Percentiles rank a stretch among this genome's conserved stretches.
Evolutionary conservation across 2,329 filamentous ascomycete species (phyloP).

Genomic region (Ophiostoma sp.): DNA sequence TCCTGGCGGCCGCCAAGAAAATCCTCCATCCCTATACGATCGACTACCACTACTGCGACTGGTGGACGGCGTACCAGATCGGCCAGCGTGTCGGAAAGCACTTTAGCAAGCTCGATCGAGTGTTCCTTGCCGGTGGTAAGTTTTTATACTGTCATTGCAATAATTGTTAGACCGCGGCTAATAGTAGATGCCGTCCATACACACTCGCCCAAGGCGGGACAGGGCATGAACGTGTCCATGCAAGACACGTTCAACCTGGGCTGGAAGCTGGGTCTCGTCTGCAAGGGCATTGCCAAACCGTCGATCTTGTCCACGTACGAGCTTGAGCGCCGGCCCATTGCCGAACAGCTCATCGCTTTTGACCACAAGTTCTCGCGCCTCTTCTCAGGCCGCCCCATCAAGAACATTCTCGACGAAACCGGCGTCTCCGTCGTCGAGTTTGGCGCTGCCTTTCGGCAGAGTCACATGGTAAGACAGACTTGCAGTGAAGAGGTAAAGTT

Average conservation of each 20-base stretch:
- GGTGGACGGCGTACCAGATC: slow-evolving; percentile 52
- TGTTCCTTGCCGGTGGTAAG: slow-evolving; percentile 51
- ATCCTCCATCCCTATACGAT: slow-evolving; percentile 65
- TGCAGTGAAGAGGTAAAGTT: too few relatives aligned
- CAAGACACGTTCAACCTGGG: slow-evolving; percentile 49
- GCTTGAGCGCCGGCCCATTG: slow-evolving; percentile 48
- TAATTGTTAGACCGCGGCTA: background rate
- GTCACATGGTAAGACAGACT: slow-evolving; percentile 14
- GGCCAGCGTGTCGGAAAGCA: slow-evolving; percentile 49
- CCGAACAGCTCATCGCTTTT: slow-evolving; percentile 54
- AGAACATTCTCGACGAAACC: slow-evolving; percentile 51
- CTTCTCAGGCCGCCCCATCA: slow-evolving; percentile 48
- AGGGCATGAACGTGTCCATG: slow-evolving; percentile 59
- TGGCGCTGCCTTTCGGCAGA: slow-evolving; percentile 23
- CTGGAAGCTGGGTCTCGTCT: slow-evolving; percentile 41
- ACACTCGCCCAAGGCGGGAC: slow-evolving; percentile 48
- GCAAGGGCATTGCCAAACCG: slow-evolving; percentile 33
- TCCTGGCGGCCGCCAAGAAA: slow-evolving; percentile 57
- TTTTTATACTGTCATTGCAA: background rate
- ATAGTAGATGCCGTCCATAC: slow-evolving; percentile 43
- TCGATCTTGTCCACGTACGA: slow-evolving; percentile 41
- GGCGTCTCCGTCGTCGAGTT: slow-evolving; percentile 55
- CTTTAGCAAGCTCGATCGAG: slow-evolving; percentile 45
- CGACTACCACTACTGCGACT: slow-evolving; percentile 52
- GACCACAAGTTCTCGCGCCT: slow-evolving; percentile 46